phyloP scores from a whole-genome alignment of 2,329 filamentous ascomycete species.

The Pseudopithomyces maydicus region DNA sequence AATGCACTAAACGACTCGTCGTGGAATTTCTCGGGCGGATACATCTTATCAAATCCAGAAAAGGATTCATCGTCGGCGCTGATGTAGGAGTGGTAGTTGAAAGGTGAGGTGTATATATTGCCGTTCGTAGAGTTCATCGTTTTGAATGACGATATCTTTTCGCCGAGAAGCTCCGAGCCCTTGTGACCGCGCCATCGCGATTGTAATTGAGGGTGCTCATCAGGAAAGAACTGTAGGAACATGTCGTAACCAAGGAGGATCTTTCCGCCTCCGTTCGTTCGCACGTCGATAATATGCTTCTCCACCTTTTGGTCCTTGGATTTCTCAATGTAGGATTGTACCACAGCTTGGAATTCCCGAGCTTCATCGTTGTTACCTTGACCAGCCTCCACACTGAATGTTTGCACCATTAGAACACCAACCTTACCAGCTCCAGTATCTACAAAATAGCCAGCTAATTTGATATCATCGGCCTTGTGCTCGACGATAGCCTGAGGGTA shows the following conservation, averaged over 20 bases:
- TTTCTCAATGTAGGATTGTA: constrained; percentile 53
- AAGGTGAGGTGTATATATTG: constrained; percentile 36
- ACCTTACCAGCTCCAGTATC: constrained; percentile 48
- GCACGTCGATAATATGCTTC: constrained; percentile 68
- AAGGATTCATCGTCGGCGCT: constrained; percentile 33
- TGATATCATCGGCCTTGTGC: constrained; percentile 34
- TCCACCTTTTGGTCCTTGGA: constrained; percentile 56
- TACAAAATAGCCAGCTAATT: constrained; percentile 54
- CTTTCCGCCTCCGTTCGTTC: constrained; percentile 64
- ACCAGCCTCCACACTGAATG: constrained; percentile 41
- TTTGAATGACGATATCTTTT: constrained; percentile 23
- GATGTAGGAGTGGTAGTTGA: constrained; percentile 42
- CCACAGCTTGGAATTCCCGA: constrained; percentile 43
- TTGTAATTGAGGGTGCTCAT: constrained; percentile 48
- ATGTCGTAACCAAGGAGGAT: constrained; percentile 47
- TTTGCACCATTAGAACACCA: constrained; percentile 52
- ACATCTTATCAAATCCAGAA: constrained; percentile 44
- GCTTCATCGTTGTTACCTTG: constrained; percentile 14
- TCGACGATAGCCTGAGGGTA: constrained; percentile 47
- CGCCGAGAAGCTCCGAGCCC: constrained; percentile 36
- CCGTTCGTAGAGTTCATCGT: constrained; percentile 22
- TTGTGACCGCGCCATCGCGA: constrained; percentile 53
- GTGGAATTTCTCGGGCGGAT: constrained; percentile 37
- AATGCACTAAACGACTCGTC: constrained; percentile 46
- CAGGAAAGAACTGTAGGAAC: constrained; percentile 62